Conservation (phyloP, 2,329 filamentous ascomycete species). For the Akanthomyces dipterigenus region DNA sequence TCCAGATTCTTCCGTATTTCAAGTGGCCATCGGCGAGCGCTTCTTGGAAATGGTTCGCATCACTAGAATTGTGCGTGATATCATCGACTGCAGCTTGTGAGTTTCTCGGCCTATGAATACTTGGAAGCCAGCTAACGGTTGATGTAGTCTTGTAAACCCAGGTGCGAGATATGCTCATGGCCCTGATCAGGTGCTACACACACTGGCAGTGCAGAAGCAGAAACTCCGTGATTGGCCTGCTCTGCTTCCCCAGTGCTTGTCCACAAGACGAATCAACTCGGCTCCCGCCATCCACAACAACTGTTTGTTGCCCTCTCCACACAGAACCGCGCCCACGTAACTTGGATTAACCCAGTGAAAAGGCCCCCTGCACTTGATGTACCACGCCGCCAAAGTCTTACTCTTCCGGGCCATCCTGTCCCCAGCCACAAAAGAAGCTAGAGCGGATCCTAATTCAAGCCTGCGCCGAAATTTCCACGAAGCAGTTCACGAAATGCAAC, state of each 20-base stretch:
- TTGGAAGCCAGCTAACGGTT: slow-evolving; percentile 1
- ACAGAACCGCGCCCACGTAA: background rate
- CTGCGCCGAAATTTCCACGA: slow-evolving; percentile 28
- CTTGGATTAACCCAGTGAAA: background rate
- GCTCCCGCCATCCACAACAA: slow-evolving; percentile 18
- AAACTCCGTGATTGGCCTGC: slow-evolving; percentile 29
- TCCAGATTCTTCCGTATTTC: slow-evolving; percentile 23
- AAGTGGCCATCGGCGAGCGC: slow-evolving; percentile 29
- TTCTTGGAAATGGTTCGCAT: slow-evolving; percentile 30
- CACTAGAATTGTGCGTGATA: slow-evolving; percentile 23
- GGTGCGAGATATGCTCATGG: slow-evolving; percentile 13
- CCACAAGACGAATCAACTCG: slow-evolving; percentile 17
- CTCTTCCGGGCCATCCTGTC: slow-evolving; percentile 39
- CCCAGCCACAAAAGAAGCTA: slow-evolving; percentile 36
- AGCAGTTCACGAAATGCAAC: slow-evolving; percentile 29
- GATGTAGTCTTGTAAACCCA: slow-evolving; percentile 21
- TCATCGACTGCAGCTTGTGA: slow-evolving; percentile 30
- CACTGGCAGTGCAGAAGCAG: slow-evolving; percentile 22
- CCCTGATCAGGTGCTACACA: slow-evolving; percentile 15
- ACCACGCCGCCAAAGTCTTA: slow-evolving; percentile 34
- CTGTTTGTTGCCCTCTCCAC: slow-evolving; percentile 14
- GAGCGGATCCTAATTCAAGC: slow-evolving; percentile 28
- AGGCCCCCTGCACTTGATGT: slow-evolving; percentile 35
- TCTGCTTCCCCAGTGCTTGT: slow-evolving; percentile 29
- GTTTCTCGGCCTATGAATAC: slow-evolving; percentile 10